These are phyloP conservation scores for Fraxinus sp. DNA, from an alignment of 305 asterid genomes.

Conservation along the genomic window DNA sequence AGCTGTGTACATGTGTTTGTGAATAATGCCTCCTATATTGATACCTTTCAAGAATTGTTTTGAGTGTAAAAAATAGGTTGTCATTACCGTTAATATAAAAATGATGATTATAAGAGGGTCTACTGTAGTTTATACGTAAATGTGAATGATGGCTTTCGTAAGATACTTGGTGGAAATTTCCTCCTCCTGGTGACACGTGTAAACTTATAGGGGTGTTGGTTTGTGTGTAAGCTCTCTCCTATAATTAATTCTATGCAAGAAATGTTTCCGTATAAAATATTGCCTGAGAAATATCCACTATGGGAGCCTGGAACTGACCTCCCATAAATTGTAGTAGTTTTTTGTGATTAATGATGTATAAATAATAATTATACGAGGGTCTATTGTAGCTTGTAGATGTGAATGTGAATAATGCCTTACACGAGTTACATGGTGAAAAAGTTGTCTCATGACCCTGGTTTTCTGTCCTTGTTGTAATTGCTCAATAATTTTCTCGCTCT, in stretches of 20 bases:
- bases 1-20: neutral
- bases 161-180: conserved; percentile 4
- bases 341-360: neutral
- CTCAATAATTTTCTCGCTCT: conserved; percentile 10
- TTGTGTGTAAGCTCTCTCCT: neutral
- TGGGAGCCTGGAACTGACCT: neutral
- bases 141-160: conserved; percentile 6
- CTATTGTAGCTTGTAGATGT: neutral
- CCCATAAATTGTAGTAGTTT: neutral
- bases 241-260: neutral
- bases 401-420: conserved; percentile 10
- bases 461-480: conserved; percentile 13
- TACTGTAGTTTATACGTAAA: neutral
- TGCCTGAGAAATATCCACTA: neutral
- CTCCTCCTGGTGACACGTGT: neutral
- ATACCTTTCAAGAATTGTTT: neutral
- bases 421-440: conserved; percentile 16
- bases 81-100: neutral
- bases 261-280: neutral
- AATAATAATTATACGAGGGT: neutral
- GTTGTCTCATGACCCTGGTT: neutral
- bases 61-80: neutral
- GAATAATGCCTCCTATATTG: neutral
- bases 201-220: neutral
- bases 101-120: neutral